Conservation (phyloP, 768 basidiomycete species). For the Heimioporus sp. region DNA sequence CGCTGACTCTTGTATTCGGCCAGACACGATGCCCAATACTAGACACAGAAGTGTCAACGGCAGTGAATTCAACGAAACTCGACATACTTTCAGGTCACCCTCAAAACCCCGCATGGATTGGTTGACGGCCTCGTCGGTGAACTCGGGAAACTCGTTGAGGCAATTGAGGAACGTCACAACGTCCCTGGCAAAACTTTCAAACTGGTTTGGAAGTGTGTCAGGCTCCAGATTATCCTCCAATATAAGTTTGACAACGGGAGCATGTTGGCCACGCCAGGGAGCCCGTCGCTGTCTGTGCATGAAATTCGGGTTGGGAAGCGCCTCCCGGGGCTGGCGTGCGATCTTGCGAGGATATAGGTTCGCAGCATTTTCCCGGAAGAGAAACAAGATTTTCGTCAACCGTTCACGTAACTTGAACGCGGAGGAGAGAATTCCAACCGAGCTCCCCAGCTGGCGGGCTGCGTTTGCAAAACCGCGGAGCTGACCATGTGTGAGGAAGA, state of each 20-base stretch:
- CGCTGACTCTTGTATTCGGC: constrained; percentile 43
- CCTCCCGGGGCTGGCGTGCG: constrained; percentile 36
- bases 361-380: constrained; percentile 58
- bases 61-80: neutral
- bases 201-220: constrained; percentile 47
- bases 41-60: constrained; percentile 10
- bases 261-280: constrained; percentile 33
- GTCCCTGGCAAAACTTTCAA: constrained; percentile 46
- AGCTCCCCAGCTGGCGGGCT: constrained; percentile 53
- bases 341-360: constrained; percentile 53
- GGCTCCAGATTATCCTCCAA: constrained; percentile 44
- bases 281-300: constrained; percentile 30
- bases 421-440: constrained; percentile 55
- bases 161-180: constrained; percentile 52
- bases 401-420: constrained; percentile 51
- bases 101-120: constrained; percentile 48
- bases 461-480: constrained; percentile 55
- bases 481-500: constrained; percentile 24
- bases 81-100: constrained; percentile 46
- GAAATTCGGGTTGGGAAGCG: constrained; percentile 36
- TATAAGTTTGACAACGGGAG: constrained; percentile 35
- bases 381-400: constrained; percentile 46
- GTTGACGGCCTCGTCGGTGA: constrained; percentile 51
- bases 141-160: constrained; percentile 57
- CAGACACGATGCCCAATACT: constrained; percentile 57